phyloP scores from a whole-genome alignment of 2,329 filamentous ascomycete species.

The Cordyceps pruinosa region DNA sequence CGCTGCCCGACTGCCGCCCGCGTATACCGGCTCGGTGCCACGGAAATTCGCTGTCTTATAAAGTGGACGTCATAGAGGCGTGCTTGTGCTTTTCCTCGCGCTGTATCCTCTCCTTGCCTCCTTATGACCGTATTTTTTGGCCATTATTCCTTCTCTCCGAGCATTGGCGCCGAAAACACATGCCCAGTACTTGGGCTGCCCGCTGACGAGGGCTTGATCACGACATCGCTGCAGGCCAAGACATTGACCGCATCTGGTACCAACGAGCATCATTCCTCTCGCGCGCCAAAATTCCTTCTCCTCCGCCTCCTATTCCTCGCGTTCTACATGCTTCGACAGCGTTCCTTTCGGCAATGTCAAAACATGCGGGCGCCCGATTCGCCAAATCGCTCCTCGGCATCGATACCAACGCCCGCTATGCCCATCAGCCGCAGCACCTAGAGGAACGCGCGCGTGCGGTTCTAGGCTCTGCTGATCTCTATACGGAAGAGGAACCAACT shows the following conservation, averaged over 20 bases:
- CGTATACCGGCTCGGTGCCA: slow-evolving; percentile 7
- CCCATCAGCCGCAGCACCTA: slow-evolving; percentile 21
- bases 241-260: background rate
- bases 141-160: background rate
- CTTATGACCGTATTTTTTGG: background rate
- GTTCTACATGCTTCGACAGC: slow-evolving; percentile 1
- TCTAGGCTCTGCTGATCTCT: slow-evolving; percentile 23
- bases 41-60: background rate
- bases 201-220: background rate
- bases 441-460: slow-evolving; percentile 20
- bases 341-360: background rate
- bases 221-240: background rate
- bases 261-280: background rate
- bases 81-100: background rate
- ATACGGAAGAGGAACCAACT: slow-evolving; percentile 61
- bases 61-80: background rate
- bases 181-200: background rate
- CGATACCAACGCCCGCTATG: slow-evolving; percentile 23
- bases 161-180: background rate
- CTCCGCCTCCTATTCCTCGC: background rate
- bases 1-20: background rate
- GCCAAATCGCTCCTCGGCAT: slow-evolving; percentile 25
- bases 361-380: slow-evolving; percentile 7
- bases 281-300: background rate
- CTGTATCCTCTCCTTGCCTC: too few relatives aligned